Conservation (phyloP, 306 rosid species). For the Alnus glutinosa region DNA sequence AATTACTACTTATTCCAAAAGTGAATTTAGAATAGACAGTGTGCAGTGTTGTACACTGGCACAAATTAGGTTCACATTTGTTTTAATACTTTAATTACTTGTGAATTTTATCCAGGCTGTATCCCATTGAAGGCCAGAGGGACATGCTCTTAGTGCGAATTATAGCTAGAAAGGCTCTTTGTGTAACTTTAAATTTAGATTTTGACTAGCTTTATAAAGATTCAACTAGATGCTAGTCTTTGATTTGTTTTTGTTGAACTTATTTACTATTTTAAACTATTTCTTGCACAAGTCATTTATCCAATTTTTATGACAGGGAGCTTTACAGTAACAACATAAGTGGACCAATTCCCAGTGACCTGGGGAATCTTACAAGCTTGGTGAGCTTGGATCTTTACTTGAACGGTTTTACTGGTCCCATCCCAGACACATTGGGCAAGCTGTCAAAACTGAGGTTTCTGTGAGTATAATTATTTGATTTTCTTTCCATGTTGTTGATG, state of each 20-base stretch:
- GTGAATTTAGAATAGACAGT: not conserved
- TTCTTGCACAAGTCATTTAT: not conserved
- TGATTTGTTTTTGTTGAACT: not conserved
- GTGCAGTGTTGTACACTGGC: not conserved
- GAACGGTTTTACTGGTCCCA: constrained; percentile 79
- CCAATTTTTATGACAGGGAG: constrained; percentile 53
- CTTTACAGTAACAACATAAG: constrained; percentile 96
- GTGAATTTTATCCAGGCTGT: not conserved
- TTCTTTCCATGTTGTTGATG: constrained; percentile 2
- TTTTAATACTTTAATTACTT: not conserved
- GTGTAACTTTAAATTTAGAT: not conserved
- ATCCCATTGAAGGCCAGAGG: not conserved
- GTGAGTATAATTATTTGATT: constrained; percentile 54
- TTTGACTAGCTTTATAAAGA: not conserved
- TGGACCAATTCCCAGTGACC: constrained; percentile 88
- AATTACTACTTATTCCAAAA: no score
- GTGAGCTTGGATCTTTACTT: constrained; percentile 99
- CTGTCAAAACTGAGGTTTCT: constrained; percentile 92
- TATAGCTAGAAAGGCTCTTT: not conserved
- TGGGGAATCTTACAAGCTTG: constrained; percentile 97
- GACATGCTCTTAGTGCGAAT: constrained; percentile 10
- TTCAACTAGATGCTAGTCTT: constrained; percentile 6
- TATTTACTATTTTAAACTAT: not conserved
- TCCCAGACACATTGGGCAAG: constrained; percentile 93
- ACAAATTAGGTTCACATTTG: not conserved